Conservation (phyloP, 441 rosid species). For the Hura crepitans region DNA sequence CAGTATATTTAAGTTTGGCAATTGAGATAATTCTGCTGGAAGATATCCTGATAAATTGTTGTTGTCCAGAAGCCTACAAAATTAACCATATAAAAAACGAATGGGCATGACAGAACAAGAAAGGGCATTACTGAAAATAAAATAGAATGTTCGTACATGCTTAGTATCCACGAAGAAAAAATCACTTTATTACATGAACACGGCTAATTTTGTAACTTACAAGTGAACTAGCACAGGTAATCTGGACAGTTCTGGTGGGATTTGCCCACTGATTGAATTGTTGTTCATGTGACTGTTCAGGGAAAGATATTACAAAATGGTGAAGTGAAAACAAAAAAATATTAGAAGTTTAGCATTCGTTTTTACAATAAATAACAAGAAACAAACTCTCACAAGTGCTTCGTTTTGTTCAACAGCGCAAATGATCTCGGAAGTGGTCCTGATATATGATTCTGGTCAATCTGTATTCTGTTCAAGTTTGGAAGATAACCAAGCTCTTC, state of each 20-base stretch:
- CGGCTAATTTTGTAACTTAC: conserved; percentile 53
- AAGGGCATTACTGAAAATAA: conserved; percentile 9
- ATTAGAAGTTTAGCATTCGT: not conserved
- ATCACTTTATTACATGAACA: conserved; percentile 9
- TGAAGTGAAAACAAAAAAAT: conserved; percentile 7
- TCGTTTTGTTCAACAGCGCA: conserved; percentile 71
- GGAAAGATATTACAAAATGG: conserved; percentile 20
- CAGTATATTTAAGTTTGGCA: conserved; percentile 78
- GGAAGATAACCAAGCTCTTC: conserved; percentile 89
- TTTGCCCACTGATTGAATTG: conserved; percentile 89
- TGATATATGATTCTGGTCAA: conserved; percentile 81
- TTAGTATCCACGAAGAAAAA: not conserved
- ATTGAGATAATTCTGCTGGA: conserved; percentile 66
- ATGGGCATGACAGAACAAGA: conserved; percentile 10
- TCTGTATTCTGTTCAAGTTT: conserved; percentile 82
- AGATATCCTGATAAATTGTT: conserved; percentile 81
- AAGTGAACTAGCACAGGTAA: conserved; percentile 80
- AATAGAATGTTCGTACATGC: conserved; percentile 8
- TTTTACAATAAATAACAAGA: conserved; percentile 14
- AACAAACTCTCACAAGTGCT: conserved; percentile 76
- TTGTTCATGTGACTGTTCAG: conserved; percentile 93
- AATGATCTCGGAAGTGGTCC: conserved; percentile 78
- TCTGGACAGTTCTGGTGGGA: conserved; percentile 78
- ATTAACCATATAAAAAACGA: conserved; percentile 17
- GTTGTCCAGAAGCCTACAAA: conserved; percentile 86